Conservation (phyloP, 345 rosid genomes). For the Hibiscus mutabilis region DNA sequence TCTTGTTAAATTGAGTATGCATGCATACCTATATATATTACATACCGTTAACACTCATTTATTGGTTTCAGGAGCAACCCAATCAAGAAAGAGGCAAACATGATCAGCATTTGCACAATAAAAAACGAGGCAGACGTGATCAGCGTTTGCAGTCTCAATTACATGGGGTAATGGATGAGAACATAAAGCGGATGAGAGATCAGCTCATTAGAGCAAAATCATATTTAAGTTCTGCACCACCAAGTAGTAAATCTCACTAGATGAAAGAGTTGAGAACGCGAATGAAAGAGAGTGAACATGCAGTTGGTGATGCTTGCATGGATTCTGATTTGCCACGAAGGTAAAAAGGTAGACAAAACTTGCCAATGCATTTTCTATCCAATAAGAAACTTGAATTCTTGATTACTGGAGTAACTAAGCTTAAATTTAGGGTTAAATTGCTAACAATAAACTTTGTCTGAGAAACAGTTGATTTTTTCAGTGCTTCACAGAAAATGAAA, state of each 20-base stretch:
- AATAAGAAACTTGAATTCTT: background rate
- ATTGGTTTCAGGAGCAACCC: slow-evolving; percentile 37
- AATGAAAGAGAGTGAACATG: background rate
- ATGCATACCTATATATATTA: background rate
- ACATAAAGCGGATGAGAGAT: background rate
- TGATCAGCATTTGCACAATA: background rate
- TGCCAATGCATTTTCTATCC: background rate
- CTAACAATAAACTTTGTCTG: slow-evolving; percentile 11
- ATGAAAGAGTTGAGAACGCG: background rate
- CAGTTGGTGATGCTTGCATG: background rate
- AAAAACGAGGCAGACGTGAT: background rate
- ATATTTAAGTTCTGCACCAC: background rate
- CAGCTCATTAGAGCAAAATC: background rate
- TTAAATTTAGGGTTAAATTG: background rate
- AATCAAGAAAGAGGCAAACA: slow-evolving; percentile 10
- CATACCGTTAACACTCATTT: background rate
- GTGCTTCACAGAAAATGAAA: background rate
- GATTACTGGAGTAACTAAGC: background rate
- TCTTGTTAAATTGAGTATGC: too few species aligned
- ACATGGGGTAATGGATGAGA: background rate
- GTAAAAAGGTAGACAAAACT: background rate
- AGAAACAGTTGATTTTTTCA: slow-evolving; percentile 11
- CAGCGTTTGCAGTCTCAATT: background rate
- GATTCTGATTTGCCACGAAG: background rate
- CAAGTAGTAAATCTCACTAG: background rate